Conservation (phyloP, 2,329 filamentous ascomycete genomes). For the Fusarium dlaminii region DNA sequence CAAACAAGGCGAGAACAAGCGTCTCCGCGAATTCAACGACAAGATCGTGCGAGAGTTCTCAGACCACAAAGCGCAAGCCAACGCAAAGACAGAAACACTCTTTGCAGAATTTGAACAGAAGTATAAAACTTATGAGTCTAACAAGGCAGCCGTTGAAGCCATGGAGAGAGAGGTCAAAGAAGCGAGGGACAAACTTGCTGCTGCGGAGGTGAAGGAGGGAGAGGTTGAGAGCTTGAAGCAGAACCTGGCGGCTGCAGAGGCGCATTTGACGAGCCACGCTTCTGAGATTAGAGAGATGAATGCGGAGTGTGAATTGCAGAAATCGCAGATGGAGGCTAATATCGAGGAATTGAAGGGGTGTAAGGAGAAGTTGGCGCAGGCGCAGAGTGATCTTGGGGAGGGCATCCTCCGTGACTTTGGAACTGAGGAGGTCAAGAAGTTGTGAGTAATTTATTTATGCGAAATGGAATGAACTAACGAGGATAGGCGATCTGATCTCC, state of each 20-base stretch:
- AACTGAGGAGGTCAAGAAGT: conserved; percentile 30
- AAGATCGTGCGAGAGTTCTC: conserved; percentile 36
- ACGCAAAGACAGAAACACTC: conserved; percentile 32
- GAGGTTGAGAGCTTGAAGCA: conserved; percentile 54
- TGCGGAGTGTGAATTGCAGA: conserved; percentile 40
- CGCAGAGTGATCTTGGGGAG: conserved; percentile 38
- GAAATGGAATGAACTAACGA: background rate
- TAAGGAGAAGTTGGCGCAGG: conserved; percentile 33
- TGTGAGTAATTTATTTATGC: conserved; percentile 21
- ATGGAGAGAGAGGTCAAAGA: conserved; percentile 58
- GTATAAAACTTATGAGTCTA: conserved; percentile 40
- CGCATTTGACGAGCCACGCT: conserved; percentile 23
- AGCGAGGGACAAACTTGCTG: conserved; percentile 50
- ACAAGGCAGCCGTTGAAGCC: conserved; percentile 45
- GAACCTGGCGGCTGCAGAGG: conserved; percentile 26
- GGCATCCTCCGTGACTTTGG: conserved; percentile 32
- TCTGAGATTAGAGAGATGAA: conserved; percentile 42
- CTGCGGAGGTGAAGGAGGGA: conserved; percentile 52
- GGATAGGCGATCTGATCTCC: conserved; percentile 35
- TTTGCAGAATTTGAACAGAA: conserved; percentile 40
- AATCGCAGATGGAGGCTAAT: conserved; percentile 34
- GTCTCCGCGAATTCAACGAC: conserved; percentile 41
- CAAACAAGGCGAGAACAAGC: conserved; percentile 37
- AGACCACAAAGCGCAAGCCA: conserved; percentile 35
- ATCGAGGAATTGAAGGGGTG: conserved; percentile 27